A percentile compares a stretch with the other conserved stretches of the same genome.
These are phyloP conservation scores for Aquilaria malaccensis DNA, from an alignment of 345 rosid species.

Conservation along the genomic window DNA sequence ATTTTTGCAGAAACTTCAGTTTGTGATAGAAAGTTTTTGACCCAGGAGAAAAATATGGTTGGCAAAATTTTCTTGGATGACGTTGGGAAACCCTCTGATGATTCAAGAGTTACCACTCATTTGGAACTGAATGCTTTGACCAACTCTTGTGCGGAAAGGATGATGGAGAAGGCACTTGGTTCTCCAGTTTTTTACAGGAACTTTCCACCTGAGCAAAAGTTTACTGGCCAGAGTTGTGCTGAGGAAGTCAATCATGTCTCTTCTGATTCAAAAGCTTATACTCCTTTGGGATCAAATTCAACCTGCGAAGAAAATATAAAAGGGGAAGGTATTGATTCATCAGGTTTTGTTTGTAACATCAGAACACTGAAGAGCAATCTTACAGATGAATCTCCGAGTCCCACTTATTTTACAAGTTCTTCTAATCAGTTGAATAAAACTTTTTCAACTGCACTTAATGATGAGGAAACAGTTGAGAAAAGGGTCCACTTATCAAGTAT, in stretches of 20 bases:
- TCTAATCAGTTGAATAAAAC: neutral
- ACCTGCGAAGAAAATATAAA: too few species aligned
- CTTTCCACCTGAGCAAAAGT: neutral
- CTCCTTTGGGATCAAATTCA: too few species aligned
- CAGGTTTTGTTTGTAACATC: neutral
- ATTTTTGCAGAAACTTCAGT: conserved; percentile 13
- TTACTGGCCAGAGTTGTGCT: too few species aligned
- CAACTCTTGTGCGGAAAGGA: too few species aligned
- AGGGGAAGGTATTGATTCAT: too few species aligned
- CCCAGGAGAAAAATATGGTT: neutral
- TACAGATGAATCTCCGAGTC: conserved; percentile 4
- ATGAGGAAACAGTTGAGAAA: conserved; percentile 12
- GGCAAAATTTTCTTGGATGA: too few species aligned
- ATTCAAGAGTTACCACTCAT: too few species aligned
- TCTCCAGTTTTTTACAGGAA: conserved; percentile 1
- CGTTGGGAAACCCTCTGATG: too few species aligned
- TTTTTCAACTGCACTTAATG: conserved; percentile 9
- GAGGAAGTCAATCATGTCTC: too few species aligned
- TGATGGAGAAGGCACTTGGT: neutral
- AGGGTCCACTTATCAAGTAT: conserved; percentile 11
- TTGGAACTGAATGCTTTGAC: too few species aligned
- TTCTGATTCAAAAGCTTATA: too few species aligned
- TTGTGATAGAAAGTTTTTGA: conserved; percentile 12
- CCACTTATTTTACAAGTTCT: conserved; percentile 16
- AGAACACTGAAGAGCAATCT: neutral